Evolutionary conservation across 1,284 basidiomycete genomes (phyloP), one percentile per base, ranked within the genome.

Genomic region (Fomitopsis betulina): DNA sequence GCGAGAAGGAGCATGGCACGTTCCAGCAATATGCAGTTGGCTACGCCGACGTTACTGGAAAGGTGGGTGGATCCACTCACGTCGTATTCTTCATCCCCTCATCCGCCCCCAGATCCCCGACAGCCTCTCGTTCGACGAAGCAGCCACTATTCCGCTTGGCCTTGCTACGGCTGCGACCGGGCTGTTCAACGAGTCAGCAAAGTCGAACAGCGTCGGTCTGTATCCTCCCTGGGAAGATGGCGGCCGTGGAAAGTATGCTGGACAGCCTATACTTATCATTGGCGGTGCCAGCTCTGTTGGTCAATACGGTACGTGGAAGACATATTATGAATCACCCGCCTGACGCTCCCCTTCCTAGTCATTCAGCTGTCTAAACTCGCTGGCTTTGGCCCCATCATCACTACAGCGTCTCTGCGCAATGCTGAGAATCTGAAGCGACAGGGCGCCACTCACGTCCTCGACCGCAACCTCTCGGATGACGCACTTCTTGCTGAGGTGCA

Each of bases 401-500:
- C 71, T 8, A 75, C 75, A 6, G 68, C 73, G 1, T 75, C 75
- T 3, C 60, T 64, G 7, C 65, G 66, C 54, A 73, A 76, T 62
- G 64, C 63, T 15, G 68, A 55, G 1, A 66, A 67, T 47, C 65
- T 74, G 62, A 71, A 70, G 56, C 62, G 64, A 0, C 65, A 72
- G 40, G 76, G 76, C 8, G 77, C 75, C 2, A 72, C 72, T 8
- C 73, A 73, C 35, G 66, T 72, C 40, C 65, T 76, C 61, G 70
- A 73, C 57, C 71, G 72, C 52, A 57, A 58, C 23, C 62, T 58
- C 15, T 52, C 64, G 12, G 57, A 62, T 5, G 56, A 58, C 37
- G 51, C 33, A 7, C 60, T 71, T 39, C 54, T 51, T 21, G 60
- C 58, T 10, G 63, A 60, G 27, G 58, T 72, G 12, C 27, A 57